These are phyloP conservation scores for Aspergillus felis DNA, from an alignment of 2,329 filamentous ascomycete genomes.

Conservation along the genomic window DNA sequence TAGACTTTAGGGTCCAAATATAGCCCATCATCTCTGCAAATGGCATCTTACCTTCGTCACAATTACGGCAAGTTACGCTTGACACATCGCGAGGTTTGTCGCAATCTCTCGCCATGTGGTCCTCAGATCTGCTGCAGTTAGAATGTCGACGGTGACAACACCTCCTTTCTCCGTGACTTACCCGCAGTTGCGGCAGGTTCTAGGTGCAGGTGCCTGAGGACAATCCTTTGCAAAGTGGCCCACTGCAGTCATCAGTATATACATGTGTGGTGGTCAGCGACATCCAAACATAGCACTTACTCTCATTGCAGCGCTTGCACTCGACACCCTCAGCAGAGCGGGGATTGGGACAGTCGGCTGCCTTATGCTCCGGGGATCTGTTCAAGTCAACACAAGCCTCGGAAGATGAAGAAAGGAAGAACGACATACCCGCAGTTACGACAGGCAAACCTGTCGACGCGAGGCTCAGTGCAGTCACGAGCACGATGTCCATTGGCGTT, in stretches of 20 bases:
- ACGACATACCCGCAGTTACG: conserved; percentile 50
- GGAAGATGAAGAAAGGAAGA: background rate
- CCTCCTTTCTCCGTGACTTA: conserved; percentile 17
- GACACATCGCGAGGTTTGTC: conserved; percentile 39
- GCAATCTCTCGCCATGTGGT: conserved; percentile 42
- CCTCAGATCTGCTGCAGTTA: conserved; percentile 33
- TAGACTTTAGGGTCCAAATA: conserved; percentile 2
- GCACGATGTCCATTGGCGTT: conserved; percentile 44
- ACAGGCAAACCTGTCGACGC: conserved; percentile 41
- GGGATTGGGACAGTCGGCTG: conserved; percentile 47
- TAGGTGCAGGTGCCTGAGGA: conserved; percentile 31
- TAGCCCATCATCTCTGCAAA: background rate
- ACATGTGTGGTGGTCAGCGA: background rate
- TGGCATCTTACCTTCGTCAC: conserved; percentile 35
- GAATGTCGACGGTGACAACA: background rate
- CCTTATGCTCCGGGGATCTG: conserved; percentile 44
- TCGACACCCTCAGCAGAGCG: conserved; percentile 43
- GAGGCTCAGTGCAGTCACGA: conserved; percentile 44
- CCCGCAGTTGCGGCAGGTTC: conserved; percentile 45
- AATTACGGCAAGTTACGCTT: conserved; percentile 44
- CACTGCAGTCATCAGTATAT: conserved; percentile 21
- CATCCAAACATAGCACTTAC: conserved; percentile 17
- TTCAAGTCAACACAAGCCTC: conserved; percentile 14
- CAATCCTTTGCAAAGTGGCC: conserved; percentile 48
- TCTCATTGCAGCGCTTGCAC: conserved; percentile 42